Conservation (phyloP, 2,329 filamentous ascomycete species). For the Colletotrichum godetiae region DNA sequence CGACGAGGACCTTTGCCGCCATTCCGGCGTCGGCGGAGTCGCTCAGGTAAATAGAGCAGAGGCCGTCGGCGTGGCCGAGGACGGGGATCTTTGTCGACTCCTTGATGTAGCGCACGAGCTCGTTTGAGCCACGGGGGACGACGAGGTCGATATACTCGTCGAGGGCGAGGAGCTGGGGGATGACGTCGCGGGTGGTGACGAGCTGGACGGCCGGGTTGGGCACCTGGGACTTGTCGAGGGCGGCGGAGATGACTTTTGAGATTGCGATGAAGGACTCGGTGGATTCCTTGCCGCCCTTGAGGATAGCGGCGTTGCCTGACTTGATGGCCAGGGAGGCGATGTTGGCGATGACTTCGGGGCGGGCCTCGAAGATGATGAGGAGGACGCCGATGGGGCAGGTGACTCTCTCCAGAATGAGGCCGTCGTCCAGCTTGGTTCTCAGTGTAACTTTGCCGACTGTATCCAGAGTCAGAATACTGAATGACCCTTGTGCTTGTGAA, state of each 20-base stretch:
- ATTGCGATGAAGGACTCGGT: slow-evolving; percentile 96
- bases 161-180: slow-evolving; percentile 86
- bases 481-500: background rate
- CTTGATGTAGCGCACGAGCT: slow-evolving; percentile 91
- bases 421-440: slow-evolving; percentile 87
- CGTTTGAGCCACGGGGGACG: slow-evolving; percentile 91
- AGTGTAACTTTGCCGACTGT: slow-evolving; percentile 86
- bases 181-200: slow-evolving; percentile 90
- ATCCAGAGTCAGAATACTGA: background rate
- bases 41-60: slow-evolving; percentile 90
- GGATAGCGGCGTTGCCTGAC: slow-evolving; percentile 94
- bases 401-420: slow-evolving; percentile 85
- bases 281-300: slow-evolving; percentile 97
- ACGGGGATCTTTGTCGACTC: slow-evolving; percentile 93
- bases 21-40: slow-evolving; percentile 78
- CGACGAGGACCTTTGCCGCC: slow-evolving; percentile 82
- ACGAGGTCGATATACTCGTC: slow-evolving; percentile 94
- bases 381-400: slow-evolving; percentile 97
- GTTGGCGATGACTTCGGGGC: slow-evolving; percentile 98
- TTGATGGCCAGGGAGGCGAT: slow-evolving; percentile 97
- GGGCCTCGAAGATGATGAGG: slow-evolving; percentile 97
- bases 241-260: slow-evolving; percentile 83
- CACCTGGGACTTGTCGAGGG: slow-evolving; percentile 78
- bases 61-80: slow-evolving; percentile 92
- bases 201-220: slow-evolving; percentile 92